phyloP scores from a whole-genome alignment of 257 asterid genomes.

The Plantago major region DNA sequence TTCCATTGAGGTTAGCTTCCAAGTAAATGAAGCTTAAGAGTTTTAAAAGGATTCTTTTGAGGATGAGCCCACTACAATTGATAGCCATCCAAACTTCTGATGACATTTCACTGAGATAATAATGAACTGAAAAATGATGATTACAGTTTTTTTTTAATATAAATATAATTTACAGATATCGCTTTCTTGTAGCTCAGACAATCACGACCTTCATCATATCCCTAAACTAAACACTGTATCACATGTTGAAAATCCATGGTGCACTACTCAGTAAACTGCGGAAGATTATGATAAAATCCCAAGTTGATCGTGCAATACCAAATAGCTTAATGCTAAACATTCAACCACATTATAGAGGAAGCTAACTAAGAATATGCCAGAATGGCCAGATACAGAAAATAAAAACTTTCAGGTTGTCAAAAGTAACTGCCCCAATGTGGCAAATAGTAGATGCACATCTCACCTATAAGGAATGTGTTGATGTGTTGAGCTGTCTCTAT shows the following conservation, averaged over 20 bases:
- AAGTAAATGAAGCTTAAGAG: too few species aligned
- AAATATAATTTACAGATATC: too few species aligned
- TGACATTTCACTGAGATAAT: too few species aligned
- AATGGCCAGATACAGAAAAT: not conserved
- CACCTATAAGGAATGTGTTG: slow-evolving; percentile 97
- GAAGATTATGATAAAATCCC: not conserved
- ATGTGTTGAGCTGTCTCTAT: slow-evolving; percentile 71
- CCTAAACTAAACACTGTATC: not conserved
- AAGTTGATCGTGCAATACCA: not conserved
- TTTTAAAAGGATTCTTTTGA: too few species aligned
- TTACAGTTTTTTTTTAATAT: too few species aligned
- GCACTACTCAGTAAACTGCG: not conserved
- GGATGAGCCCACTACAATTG: too few species aligned
- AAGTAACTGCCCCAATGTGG: slow-evolving; percentile 2
- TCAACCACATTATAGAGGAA: slow-evolving; percentile 10
- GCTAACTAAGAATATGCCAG: not conserved
- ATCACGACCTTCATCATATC: too few species aligned
- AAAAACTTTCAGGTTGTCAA: not conserved
- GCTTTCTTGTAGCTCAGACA: too few species aligned
- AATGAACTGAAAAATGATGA: too few species aligned
- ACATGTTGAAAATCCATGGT: not conserved
- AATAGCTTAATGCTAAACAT: not conserved
- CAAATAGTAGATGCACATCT: slow-evolving; percentile 21
- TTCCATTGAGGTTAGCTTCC: too few species aligned
- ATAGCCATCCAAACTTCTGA: too few species aligned